Conservation (phyloP, 768 basidiomycete species). For the Calocera viscosa region DNA sequence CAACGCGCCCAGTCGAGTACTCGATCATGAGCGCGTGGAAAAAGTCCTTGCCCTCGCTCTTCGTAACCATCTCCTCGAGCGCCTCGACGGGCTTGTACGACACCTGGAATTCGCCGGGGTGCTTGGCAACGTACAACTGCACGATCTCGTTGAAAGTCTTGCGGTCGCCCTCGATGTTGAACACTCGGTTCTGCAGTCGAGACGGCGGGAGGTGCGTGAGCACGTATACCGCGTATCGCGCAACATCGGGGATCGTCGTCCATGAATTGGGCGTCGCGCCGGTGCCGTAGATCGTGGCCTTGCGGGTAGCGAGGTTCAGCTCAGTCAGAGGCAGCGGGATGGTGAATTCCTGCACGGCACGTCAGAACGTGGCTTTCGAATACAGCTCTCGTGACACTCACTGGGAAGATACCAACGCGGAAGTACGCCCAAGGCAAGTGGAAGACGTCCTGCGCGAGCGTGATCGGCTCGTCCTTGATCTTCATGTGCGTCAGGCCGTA, state of each 20-base stretch:
- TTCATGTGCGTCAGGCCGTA: constrained; percentile 8
- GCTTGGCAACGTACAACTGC: not conserved
- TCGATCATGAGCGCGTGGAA: constrained; percentile 8
- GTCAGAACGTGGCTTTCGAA: not conserved
- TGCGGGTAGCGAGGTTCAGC: not conserved
- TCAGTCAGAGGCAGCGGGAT: not conserved
- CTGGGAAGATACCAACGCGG: constrained; percentile 5
- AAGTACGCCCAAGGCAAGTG: not conserved
- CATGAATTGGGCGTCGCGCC: not conserved
- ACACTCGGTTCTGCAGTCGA: not conserved
- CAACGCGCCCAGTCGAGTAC: not conserved
- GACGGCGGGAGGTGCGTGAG: not conserved
- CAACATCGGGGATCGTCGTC: constrained; percentile 1
- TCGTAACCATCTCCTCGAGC: constrained; percentile 1
- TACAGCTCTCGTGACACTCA: not conserved
- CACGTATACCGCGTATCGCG: not conserved
- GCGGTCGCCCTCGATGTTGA: constrained; percentile 6
- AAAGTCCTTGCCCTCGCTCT: constrained; percentile 8
- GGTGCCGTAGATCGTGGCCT: not conserved
- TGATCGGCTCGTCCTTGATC: constrained; percentile 6
- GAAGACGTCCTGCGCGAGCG: not conserved
- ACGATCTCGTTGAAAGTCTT: constrained; percentile 4
- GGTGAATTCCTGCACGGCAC: not conserved
- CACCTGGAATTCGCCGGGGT: not conserved
- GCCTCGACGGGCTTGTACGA: not conserved